phyloP scores from a whole-genome alignment of 441 rosid genomes.

The Heliophila coronopifolia region DNA sequence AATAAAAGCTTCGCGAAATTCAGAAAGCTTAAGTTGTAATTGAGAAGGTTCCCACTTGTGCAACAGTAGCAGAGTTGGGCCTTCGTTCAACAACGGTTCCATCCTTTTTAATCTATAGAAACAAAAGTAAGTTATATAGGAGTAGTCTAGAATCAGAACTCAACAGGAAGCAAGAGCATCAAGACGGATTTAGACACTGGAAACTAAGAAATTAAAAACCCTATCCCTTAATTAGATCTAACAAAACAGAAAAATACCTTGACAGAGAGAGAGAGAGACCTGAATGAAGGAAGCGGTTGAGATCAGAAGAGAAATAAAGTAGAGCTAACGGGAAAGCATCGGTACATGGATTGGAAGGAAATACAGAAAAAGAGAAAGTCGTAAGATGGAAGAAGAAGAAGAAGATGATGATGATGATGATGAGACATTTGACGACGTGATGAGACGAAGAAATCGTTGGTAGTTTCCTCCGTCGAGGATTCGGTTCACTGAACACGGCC shows the following conservation, averaged over 20 bases:
- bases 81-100: constrained; percentile 45
- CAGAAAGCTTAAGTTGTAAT: constrained; percentile 52
- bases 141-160: constrained; percentile 2
- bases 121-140: background rate
- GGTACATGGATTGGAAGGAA: background rate
- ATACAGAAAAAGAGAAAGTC: too few species aligned
- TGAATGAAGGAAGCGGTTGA: constrained; percentile 10
- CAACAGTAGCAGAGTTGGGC: constrained; percentile 62
- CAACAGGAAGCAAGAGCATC: background rate
- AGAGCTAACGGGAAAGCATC: constrained; percentile 13
- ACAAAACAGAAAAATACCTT: constrained; percentile 8
- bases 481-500: constrained; percentile 29
- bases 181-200: constrained; percentile 1
- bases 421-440: constrained; percentile 16
- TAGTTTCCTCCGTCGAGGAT: constrained; percentile 27
- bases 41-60: constrained; percentile 67
- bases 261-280: constrained; percentile 17
- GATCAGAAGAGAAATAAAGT: constrained; percentile 12
- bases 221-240: background rate
- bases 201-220: constrained; percentile 9
- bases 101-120: constrained; percentile 30
- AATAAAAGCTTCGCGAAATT: constrained; percentile 80
- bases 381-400: background rate
- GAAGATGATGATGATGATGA: constrained; percentile 20
- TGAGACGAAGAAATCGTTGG: constrained; percentile 26